Evolutionary conservation across 352 stramenopile genomes (phyloP).

Genomic region (Pythium catenulatum): DNA sequence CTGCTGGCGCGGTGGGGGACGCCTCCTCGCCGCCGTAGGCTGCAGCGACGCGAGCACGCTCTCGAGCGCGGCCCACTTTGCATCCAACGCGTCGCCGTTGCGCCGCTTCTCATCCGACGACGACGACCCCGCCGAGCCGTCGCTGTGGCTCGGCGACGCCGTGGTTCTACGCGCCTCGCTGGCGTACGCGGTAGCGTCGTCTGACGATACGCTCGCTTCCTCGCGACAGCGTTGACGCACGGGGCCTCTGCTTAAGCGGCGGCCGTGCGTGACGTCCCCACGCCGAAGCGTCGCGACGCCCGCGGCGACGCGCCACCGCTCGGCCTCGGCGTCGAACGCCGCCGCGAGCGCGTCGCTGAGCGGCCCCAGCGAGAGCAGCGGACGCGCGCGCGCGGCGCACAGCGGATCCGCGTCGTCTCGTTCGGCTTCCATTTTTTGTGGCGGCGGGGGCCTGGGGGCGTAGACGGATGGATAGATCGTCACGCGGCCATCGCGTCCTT

Average conservation of each 20-base stretch:
- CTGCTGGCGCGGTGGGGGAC: too few relatives aligned
- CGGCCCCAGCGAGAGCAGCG: conserved; percentile 1
- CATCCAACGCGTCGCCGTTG: background rate
- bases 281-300: background rate
- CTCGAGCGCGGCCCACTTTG: conserved; percentile 36
- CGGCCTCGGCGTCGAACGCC: conserved; percentile 26
- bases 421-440: background rate
- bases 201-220: too few relatives aligned
- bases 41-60: background rate
- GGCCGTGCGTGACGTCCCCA: background rate
- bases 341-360: conserved; percentile 17
- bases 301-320: conserved; percentile 9
- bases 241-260: too few relatives aligned
- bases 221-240: too few relatives aligned
- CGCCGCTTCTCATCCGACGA: background rate
- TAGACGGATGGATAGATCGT: too few relatives aligned
- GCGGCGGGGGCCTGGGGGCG: background rate
- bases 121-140: background rate
- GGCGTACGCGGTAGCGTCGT: background rate
- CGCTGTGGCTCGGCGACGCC: conserved; percentile 10
- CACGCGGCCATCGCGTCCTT: too few relatives aligned
- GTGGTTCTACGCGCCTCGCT: background rate
- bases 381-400: too few relatives aligned
- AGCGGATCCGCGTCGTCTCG: too few relatives aligned
- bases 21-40: background rate